Evolutionary conservation across 2,329 filamentous ascomycete species (phyloP).

Genomic region (Aspergillus thermomutatus): DNA sequence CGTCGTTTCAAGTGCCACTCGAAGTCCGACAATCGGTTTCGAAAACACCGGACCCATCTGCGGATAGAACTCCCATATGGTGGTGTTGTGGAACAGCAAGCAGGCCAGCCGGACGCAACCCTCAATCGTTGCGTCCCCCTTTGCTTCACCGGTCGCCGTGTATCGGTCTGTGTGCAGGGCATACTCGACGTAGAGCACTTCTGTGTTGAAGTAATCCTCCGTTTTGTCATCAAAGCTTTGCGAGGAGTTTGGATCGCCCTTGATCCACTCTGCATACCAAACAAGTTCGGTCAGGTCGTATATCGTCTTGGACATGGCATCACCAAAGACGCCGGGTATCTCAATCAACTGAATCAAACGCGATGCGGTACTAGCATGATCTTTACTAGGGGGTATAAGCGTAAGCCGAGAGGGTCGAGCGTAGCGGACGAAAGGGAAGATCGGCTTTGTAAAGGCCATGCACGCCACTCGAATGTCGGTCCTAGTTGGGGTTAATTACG

Average conservation of each 20-base stretch:
- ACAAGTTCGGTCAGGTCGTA: conserved; percentile 34
- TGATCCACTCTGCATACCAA: conserved; percentile 39
- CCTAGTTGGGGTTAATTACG: conserved; percentile 20
- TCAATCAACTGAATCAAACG: conserved; percentile 30
- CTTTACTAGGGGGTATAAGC: conserved; percentile 28
- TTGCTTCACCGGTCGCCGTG: conserved; percentile 28
- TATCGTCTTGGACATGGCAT: conserved; percentile 29
- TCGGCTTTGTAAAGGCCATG: conserved; percentile 36
- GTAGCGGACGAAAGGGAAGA: conserved; percentile 37
- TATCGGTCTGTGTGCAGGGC: conserved; percentile 36
- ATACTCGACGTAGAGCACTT: conserved; percentile 39
- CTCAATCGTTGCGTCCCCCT: conserved; percentile 36
- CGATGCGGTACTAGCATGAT: conserved; percentile 29
- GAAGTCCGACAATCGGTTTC: conserved; percentile 32
- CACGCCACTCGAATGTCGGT: conserved; percentile 40
- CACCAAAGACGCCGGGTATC: conserved; percentile 34
- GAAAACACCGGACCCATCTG: conserved; percentile 32
- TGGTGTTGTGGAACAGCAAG: conserved; percentile 38
- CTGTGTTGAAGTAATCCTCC: conserved; percentile 40
- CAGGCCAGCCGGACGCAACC: conserved; percentile 37
- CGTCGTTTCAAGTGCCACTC: conserved; percentile 30
- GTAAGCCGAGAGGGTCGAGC: conserved; percentile 28
- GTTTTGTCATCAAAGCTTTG: conserved; percentile 33
- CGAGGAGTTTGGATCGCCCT: conserved; percentile 21
- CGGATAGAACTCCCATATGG: conserved; percentile 40